A percentile compares a stretch with the other conserved stretches of the same genome.
These are phyloP conservation scores for Acer campestre DNA, from an alignment of 345 rosid genomes.

Conservation along the genomic window DNA sequence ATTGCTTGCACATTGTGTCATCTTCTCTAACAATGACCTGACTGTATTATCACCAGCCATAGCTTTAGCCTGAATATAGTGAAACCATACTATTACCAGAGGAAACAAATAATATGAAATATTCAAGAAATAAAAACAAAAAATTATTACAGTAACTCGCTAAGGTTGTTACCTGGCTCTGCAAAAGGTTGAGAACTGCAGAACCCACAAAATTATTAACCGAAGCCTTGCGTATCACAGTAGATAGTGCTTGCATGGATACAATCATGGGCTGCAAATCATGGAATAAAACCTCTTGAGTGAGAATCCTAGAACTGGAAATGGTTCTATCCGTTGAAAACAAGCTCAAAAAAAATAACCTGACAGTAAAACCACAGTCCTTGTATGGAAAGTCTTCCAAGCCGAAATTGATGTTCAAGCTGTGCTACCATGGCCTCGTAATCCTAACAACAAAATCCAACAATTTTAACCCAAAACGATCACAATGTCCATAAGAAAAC, in stretches of 20 bases:
- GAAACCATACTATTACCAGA: conserved; percentile 28
- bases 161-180: conserved; percentile 68
- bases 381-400: conserved; percentile 93
- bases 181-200: conserved; percentile 91
- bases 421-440: conserved; percentile 95
- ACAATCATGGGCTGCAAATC: conserved; percentile 81
- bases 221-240: conserved; percentile 77
- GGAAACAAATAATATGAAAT: neutral
- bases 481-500: neutral
- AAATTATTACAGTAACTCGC: neutral
- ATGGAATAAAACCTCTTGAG: conserved; percentile 25
- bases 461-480: neutral
- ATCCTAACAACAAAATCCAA: conserved; percentile 53
- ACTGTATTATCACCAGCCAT: conserved; percentile 97
- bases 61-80: conserved; percentile 67
- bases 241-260: conserved; percentile 84
- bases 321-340: conserved; percentile 3
- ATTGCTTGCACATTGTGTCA: conserved; percentile 92
- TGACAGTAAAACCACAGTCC: conserved; percentile 99
- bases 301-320: conserved; percentile 14
- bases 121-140: neutral
- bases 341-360: conserved; percentile 41
- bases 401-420: conserved; percentile 96
- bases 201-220: conserved; percentile 79
- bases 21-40: conserved; percentile 92